Base-by-base conservation (phyloP, 768 basidiomycete species). In the Boletus sp. region DNA sequence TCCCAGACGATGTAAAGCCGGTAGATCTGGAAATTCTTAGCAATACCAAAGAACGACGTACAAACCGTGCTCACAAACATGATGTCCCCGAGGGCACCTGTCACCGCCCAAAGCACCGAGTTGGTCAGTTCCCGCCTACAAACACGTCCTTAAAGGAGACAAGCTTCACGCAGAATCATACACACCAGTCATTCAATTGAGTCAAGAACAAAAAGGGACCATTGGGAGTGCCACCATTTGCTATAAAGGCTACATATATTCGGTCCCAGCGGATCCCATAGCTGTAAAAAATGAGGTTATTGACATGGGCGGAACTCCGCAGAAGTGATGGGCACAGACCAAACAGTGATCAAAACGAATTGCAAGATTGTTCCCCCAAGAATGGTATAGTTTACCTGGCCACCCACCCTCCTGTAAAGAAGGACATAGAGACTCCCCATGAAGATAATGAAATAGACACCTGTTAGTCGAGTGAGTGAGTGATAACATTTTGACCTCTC, bases 1-100 rank as follows among this genome's bases (percentile, higher is more conserved):
- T 56, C 39, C 55, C 50, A 56, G 50, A 56, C 55, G 14, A 52
- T 3, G 50, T 40, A 56, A 13, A 56, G 45, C 17, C 55, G 42
- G 17, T 56, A 56, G n/a, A 56, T 56, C 55, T 56, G 17, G 34
- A 27, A 17, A 37, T 35, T 17, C 21, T 34, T 7, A 47, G 23
- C 7, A 25, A 10, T n/a, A 27, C 47, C 5, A 27, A 11, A 27
- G 17, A 37, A 37, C 25, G 17, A 47, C 10, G 15, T n/a, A 25
- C 17, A 27, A 27, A 17, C 11, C 34, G 27, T 11, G 17, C 34
- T 47, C 47, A 47, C 47, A 56, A 52, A 52, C 50, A 56, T 29
- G 17, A 52, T 19, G 32, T 56, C 55, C 11, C 55, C 55, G 4
- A 56, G 33, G 10, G 32, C 43, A 45, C 44, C 17, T 2, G 50